Base-by-base conservation (phyloP, 2,329 filamentous ascomycete species). In the Pseudogymnoascus sp. region DNA sequence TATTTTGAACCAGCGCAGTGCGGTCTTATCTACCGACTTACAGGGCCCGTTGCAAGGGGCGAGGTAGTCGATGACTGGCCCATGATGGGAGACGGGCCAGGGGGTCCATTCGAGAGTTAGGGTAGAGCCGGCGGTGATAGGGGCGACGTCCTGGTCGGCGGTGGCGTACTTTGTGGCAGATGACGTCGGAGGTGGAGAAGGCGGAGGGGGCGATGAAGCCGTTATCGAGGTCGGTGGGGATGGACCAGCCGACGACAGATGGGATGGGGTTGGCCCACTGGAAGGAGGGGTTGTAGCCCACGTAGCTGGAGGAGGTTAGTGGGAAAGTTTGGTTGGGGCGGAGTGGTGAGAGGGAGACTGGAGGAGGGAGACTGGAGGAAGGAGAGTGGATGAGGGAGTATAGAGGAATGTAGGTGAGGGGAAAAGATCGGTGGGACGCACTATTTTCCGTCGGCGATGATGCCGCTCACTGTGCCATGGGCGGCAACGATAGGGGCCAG, bases 41-140 rank as follows among this genome's bases (percentile, higher is more conserved):
- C 78, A 81, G 4, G 74, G 71, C 25, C 77, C 75, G 33, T 73
- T 71, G 64, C 71, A 73, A 43, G 71, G 71, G 7, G 71, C 71
- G 23, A 71, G 62, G 60, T 69, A 68, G 59, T 72, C 70, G 12
- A 71, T 71, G 16, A 72, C 63, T 1, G 71, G 71, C 0, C 71
- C 71, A 49, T 86, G 79, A 76, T 90, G 84, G 62, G 79, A 81
- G 9, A 81, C 77, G 16, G 86, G 86, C 87, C 87, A 90, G n/a
- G 77, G 76, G 63, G 79, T 83, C 87, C 87, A 89, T 69, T 83
- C 79, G 60, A 89, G 74, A 63, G 81, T 76, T 67, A 89, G 72
- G 9, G 76, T 78, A 65, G 78, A 77, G 65, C 87, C 88, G n/a
- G 86, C 87, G n/a, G 79, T 76, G 40, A 88, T 81, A n/a, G 80